Evolutionary conservation across 2,329 filamentous ascomycete species (phyloP), one percentile per base, ranked within the genome.

Genomic region (Didymellaceae sp.): DNA sequence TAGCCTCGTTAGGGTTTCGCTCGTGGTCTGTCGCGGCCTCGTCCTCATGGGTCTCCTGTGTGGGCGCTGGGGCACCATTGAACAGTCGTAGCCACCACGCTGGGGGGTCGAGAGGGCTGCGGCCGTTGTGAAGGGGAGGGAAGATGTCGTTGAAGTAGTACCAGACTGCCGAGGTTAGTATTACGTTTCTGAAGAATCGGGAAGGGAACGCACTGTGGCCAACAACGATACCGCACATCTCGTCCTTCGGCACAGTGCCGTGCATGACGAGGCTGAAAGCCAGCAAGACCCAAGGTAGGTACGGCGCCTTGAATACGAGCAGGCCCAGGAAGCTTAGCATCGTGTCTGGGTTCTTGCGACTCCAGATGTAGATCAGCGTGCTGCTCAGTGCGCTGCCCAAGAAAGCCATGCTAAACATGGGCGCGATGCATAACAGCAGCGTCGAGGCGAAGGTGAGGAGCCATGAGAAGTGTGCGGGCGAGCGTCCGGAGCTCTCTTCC

Each of bases 111-210:
- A 99, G 80, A 0, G 94, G 94, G 47, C 90, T 83, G 42, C 88
- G 87, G 14, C 91, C 91, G 57, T 88, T 86, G 74, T 97, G 90
- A 33, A 97, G 82, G 3, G 91, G 89, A 3, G 94, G 94, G 74
- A 96, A 99, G 13, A 99, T 92, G 72, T 99, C 94, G 52, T 87
- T 90, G 74, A 97, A 97, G 77, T 97, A 99, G 74, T 97, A 99
- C 88, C 92, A 97, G 31, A 97, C 82, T 83, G 46, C 14, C 4
- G 4, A 9, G 10, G 45, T 67, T 52, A 63, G 56, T 42, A 7
- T n/a, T 9, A 17, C 18, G 57, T 45, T 18, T 30, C 26, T 9
- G 6, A 7, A 13, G n/a, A 7, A 7, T 2, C 13, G 6, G 9
- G 3, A 18, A 22, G 11, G 11, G n/a, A 32, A 53, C 80, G 47